phyloP scores from a whole-genome alignment of 2,329 filamentous ascomycete genomes.

The Coniochaeta pulveracea region DNA sequence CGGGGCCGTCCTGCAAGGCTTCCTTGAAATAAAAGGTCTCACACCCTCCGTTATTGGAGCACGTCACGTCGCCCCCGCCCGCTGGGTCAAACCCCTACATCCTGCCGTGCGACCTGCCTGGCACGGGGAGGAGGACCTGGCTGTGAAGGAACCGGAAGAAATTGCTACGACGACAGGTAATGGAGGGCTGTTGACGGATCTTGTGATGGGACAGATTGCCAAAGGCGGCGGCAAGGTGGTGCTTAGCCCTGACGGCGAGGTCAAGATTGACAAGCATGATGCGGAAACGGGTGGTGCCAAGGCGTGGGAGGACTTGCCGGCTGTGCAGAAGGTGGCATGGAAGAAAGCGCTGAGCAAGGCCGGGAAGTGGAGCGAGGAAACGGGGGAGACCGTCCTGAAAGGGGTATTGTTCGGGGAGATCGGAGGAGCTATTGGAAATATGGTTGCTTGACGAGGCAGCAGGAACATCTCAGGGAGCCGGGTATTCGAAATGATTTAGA shows the following conservation, averaged over 20 bases:
- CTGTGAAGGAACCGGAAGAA: not conserved
- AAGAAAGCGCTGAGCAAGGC: constrained; percentile 55
- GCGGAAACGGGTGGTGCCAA: constrained; percentile 38
- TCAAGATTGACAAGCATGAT: constrained; percentile 32
- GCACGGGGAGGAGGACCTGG: constrained; percentile 1
- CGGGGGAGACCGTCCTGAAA: constrained; percentile 67
- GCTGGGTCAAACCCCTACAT: constrained; percentile 15
- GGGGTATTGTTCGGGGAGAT: constrained; percentile 69
- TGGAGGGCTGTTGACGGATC: constrained; percentile 7
- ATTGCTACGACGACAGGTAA: constrained; percentile 5
- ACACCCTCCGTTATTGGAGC: constrained; percentile 45
- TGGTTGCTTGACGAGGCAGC: no score
- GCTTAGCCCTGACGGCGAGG: constrained; percentile 11
- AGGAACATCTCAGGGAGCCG: no score
- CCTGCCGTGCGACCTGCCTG: constrained; percentile 7
- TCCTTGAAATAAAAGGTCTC: constrained; percentile 52
- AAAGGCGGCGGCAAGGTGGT: constrained; percentile 9
- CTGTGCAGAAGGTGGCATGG: constrained; percentile 55
- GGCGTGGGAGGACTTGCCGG: constrained; percentile 60
- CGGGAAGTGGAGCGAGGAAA: constrained; percentile 68
- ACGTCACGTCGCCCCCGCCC: constrained; percentile 39
- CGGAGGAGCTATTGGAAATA: constrained; percentile 47
- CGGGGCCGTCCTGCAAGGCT: constrained; percentile 48
- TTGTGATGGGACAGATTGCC: not conserved
- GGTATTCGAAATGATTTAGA: no score